Evolutionary conservation across 148 eudicot species (phyloP).

Genomic region (Silene conica): DNA sequence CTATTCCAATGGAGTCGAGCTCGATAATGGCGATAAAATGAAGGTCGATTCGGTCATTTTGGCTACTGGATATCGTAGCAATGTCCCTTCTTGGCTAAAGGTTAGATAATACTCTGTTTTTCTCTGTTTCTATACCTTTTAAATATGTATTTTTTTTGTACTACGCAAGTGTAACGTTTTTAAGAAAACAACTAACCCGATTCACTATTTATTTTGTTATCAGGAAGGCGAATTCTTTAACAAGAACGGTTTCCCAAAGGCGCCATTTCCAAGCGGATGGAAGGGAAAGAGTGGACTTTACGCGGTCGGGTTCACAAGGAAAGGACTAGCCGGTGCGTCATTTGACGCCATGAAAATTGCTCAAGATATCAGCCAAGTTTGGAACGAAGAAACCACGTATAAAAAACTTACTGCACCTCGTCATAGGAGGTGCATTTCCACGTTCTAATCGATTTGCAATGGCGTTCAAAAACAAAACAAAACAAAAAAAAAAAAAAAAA

Average conservation of each 20-base stretch:
- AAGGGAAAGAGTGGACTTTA: conserved; percentile 79
- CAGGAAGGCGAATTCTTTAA: conserved; percentile 78
- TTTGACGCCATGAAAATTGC: conserved; percentile 66
- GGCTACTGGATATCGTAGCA: conserved; percentile 90
- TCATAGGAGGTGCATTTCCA: conserved; percentile 78
- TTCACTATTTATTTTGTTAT: not conserved
- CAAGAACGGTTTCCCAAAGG: conserved; percentile 66
- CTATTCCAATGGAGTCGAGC: conserved; percentile 34
- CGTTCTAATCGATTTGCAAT: conserved; percentile 33
- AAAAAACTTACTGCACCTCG: conserved; percentile 56
- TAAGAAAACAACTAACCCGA: conserved; percentile 18
- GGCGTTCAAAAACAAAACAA: not conserved
- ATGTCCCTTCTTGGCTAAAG: conserved; percentile 90
- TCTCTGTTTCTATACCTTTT: conserved; percentile 18
- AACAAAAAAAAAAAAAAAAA: not conserved
- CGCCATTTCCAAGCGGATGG: conserved; percentile 72
- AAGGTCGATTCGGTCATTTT: conserved; percentile 60
- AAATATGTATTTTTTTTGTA: too few species aligned
- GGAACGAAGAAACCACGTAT: conserved; percentile 57
- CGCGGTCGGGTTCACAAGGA: conserved; percentile 86
- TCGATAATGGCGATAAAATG: conserved; percentile 46
- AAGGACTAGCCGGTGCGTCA: conserved; percentile 82
- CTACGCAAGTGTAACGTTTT: not conserved
- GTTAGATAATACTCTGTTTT: conserved; percentile 32
- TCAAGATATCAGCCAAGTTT: conserved; percentile 55